Evolutionary conservation across 2,329 filamentous ascomycete genomes (phyloP), one percentile per base, ranked within the genome.

Genomic region (Ascocoryne sarcoides): DNA sequence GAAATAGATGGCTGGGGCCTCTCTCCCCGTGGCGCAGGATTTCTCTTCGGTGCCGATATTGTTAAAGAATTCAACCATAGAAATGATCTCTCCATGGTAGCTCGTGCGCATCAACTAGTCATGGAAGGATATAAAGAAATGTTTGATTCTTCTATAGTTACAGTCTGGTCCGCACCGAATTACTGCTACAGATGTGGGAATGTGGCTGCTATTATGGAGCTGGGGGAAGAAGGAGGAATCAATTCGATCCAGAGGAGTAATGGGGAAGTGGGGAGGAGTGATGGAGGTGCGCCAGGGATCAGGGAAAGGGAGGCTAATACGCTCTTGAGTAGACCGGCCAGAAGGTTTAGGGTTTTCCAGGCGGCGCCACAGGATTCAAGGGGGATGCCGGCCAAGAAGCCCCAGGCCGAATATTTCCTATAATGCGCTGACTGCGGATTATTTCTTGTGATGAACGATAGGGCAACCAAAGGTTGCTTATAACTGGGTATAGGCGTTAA

Each of bases 61-160:
- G 90, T 96, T 56, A 93, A 92, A 56, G 79, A 81, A 49, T 98
- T 98, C 68, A 98, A 96, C 65, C 82, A 95, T 63, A 77, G 80
- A 43, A 98, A 98, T 61, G 86, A 95, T 58, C 73, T 98, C 19
- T 87, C 82, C 16, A 73, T 98, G 38, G 92, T 98, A 50, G 92
- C 90, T 14, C 79, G 92, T 40, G 92, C 92, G 1, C 92, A 98
- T 60, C 92, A 98, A 62, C 78, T 98, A 16, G 92, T 98, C 49
- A 98, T 96, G 92, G 92, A 98, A 62, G 92, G 92, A 0, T 98
- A 95, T 64, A 96, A 96, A 66, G 92, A 96, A 62, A 96, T 96
- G 89, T 98, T 96, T 58, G 87, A 95, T 59, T 83, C 80, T 10
- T 86, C 81, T 35, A 95, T 98, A 49, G 92, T 96, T 31, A 98